phyloP scores from a whole-genome alignment of 2,329 filamentous ascomycete species.

The Delphinella strobiligena region DNA sequence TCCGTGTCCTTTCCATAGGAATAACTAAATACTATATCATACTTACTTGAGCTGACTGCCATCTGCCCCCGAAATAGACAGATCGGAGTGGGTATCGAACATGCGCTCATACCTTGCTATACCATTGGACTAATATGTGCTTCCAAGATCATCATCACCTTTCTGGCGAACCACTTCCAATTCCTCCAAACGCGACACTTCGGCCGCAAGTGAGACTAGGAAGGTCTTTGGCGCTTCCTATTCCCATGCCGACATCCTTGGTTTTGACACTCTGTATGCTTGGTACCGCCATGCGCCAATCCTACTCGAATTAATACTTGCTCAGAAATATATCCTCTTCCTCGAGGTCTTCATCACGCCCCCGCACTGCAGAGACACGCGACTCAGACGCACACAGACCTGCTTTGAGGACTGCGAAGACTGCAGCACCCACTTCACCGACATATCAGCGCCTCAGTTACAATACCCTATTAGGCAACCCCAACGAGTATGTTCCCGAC shows the following conservation, averaged over 20 bases:
- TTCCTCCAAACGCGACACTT: slow-evolving; percentile 38
- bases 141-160: slow-evolving; percentile 64
- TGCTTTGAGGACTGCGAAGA: slow-evolving; percentile 41
- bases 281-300: no score
- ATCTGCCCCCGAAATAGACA: slow-evolving; percentile 17
- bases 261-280: slow-evolving; percentile 66
- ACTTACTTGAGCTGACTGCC: slow-evolving; percentile 6
- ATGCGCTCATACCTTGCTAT: no score
- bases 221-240: slow-evolving; percentile 89
- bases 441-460: no score
- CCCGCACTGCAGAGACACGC: slow-evolving; percentile 61
- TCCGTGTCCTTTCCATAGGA: slow-evolving; percentile 45
- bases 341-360: slow-evolving; percentile 50
- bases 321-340: slow-evolving; percentile 4
- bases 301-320: no score
- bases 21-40: slow-evolving; percentile 3
- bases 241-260: slow-evolving; percentile 89
- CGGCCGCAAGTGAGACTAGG: slow-evolving; percentile 48
- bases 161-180: slow-evolving; percentile 64
- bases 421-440: slow-evolving; percentile 38
- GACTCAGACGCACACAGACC: slow-evolving; percentile 42
- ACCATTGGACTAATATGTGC: neutral
- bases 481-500: slow-evolving; percentile 47
- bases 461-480: no score
- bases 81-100: slow-evolving; percentile 19